Evolutionary conservation across 352 stramenopile genomes (phyloP).

Genomic region (Pythium guiyangense): DNA sequence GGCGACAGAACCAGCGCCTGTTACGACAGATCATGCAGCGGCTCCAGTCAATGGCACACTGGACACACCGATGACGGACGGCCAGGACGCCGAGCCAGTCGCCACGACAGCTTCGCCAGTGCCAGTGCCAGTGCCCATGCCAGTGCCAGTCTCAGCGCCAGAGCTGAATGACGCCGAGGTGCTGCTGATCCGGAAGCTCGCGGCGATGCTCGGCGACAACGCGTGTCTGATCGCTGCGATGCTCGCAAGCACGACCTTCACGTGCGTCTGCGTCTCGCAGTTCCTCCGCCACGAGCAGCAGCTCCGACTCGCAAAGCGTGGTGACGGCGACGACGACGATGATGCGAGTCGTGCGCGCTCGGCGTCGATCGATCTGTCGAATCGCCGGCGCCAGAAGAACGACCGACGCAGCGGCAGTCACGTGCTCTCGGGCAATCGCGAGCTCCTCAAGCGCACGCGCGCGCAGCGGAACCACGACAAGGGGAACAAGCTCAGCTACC

Average conservation of each 20-base stretch:
- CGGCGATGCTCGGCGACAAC: conserved; percentile 30
- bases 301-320: not conserved
- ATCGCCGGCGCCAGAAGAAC: conserved; percentile 16
- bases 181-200: conserved; percentile 51
- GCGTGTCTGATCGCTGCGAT: conserved; percentile 40
- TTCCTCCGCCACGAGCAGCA: conserved; percentile 21
- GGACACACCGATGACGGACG: not conserved
- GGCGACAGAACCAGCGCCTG: not conserved
- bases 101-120: not conserved
- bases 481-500: conserved; percentile 48
- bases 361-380: conserved; percentile 9
- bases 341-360: not conserved
- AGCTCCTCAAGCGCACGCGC: conserved; percentile 25
- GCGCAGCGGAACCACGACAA: conserved; percentile 37
- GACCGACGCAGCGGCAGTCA: conserved; percentile 8
- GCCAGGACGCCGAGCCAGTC: not conserved
- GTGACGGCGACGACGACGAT: conserved; percentile 1
- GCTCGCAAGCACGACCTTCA: conserved; percentile 26
- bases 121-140: not conserved
- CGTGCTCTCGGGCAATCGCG: conserved; percentile 7
- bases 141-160: not conserved
- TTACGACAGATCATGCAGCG: not conserved
- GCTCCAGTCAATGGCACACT: not conserved
- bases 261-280: conserved; percentile 24
- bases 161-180: conserved; percentile 25